A percentile compares a stretch with the other conserved stretches of the same genome.
phyloP scores from a whole-genome alignment of 148 eudicot genomes.

The Cornus florida region DNA sequence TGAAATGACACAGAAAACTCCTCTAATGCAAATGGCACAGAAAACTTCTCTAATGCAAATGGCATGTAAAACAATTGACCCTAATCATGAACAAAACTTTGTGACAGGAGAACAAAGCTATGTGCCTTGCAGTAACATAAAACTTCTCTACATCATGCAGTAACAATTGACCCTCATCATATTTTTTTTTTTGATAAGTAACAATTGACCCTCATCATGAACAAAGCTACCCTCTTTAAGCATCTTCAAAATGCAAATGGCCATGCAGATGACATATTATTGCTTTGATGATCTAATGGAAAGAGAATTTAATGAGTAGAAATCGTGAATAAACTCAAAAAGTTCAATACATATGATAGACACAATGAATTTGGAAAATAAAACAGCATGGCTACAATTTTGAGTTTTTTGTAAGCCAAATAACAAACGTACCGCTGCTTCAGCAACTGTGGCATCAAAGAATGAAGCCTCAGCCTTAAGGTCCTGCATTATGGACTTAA shows the following conservation, averaged over 20 bases:
- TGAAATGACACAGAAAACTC: no score
- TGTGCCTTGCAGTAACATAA: no score
- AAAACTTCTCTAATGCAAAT: no score
- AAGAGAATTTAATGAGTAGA: neutral
- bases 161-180: no score
- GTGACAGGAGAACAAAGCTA: no score
- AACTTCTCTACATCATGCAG: no score
- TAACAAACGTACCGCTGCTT: conserved; percentile 57
- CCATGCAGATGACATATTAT: neutral
- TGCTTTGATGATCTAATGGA: neutral
- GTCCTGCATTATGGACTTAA: conserved; percentile 71
- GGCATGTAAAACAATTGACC: no score
- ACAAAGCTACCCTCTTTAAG: no score
- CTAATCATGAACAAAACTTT: no score
- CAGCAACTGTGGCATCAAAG: conserved; percentile 76
- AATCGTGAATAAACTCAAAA: neutral
- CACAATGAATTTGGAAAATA: neutral
- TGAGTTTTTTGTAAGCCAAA: neutral
- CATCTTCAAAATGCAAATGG: neutral
- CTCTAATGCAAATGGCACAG: no score
- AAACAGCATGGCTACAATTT: neutral
- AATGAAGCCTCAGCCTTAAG: conserved; percentile 79
- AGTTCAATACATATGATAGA: neutral
- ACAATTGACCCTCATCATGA: no score
- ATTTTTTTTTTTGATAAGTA: no score